Conservation (phyloP, 352 stramenopile species). For the Phytophthora sp. region DNA sequence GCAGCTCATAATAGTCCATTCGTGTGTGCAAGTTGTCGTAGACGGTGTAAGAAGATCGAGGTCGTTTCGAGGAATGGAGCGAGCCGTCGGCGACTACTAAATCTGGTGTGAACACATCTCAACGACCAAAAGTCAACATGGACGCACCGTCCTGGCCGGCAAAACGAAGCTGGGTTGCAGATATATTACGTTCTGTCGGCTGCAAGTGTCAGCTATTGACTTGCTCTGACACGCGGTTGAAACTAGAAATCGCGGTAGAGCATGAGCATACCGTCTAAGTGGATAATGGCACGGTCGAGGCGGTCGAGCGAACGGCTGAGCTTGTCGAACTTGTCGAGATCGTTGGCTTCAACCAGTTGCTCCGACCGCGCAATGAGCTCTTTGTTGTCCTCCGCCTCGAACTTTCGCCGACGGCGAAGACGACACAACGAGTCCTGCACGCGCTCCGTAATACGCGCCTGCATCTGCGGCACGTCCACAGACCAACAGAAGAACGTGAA, state of each 20-base stretch:
- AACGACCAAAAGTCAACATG: slow-evolving; percentile 9
- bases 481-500: slow-evolving; percentile 91
- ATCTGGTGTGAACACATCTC: slow-evolving; percentile 7
- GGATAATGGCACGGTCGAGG: slow-evolving; percentile 81
- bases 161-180: slow-evolving; percentile 30
- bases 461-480: slow-evolving; percentile 73
- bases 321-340: slow-evolving; percentile 89
- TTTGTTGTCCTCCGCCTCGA: slow-evolving; percentile 87
- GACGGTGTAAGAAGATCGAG: slow-evolving; percentile 15
- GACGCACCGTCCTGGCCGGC: slow-evolving; percentile 7
- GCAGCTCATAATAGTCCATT: slow-evolving; percentile 94
- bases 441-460: slow-evolving; percentile 63
- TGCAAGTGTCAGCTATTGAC: slow-evolving; percentile 19
- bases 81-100: slow-evolving; percentile 25
- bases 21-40: neutral
- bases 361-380: slow-evolving; percentile 89
- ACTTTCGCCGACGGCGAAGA: slow-evolving; percentile 71
- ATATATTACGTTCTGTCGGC: slow-evolving; percentile 41
- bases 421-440: slow-evolving; percentile 76
- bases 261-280: slow-evolving; percentile 89
- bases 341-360: slow-evolving; percentile 85
- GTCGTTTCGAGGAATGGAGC: slow-evolving; percentile 36
- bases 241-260: slow-evolving; percentile 88
- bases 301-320: slow-evolving; percentile 85
- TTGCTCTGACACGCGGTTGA: slow-evolving; percentile 9